Percentiles rank a stretch among this genome's conserved stretches.
These are phyloP conservation scores for Cystobasidium ongulense DNA, from an alignment of 768 basidiomycete genomes.

Conservation along the genomic window DNA sequence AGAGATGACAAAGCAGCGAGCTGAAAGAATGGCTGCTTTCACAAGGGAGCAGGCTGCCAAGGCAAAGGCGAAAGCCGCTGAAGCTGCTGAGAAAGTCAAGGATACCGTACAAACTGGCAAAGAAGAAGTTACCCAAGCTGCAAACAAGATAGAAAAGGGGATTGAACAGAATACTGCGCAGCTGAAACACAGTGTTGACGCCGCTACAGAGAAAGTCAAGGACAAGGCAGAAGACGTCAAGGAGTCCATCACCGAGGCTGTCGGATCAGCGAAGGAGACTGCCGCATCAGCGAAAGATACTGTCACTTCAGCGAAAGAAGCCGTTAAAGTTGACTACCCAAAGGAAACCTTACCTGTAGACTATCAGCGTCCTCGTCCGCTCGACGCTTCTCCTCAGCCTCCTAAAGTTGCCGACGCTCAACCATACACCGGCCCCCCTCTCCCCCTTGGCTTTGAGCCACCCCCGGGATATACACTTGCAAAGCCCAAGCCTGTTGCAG, in stretches of 20 bases:
- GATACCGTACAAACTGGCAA: slow-evolving; percentile 50
- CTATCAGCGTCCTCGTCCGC: slow-evolving; percentile 43
- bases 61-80: slow-evolving; percentile 40
- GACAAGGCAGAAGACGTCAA: slow-evolving; percentile 49
- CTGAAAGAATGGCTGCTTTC: slow-evolving; percentile 34
- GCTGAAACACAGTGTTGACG: slow-evolving; percentile 34
- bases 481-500: slow-evolving; percentile 47
- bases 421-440: slow-evolving; percentile 57
- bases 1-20: slow-evolving; percentile 31
- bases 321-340: slow-evolving; percentile 4
- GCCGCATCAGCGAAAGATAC: slow-evolving; percentile 18
- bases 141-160: slow-evolving; percentile 44
- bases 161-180: slow-evolving; percentile 45
- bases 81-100: slow-evolving; percentile 37
- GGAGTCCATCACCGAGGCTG: slow-evolving; percentile 46
- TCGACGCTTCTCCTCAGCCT: slow-evolving; percentile 44
- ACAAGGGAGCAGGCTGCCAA: slow-evolving; percentile 36
- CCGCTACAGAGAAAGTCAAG: slow-evolving; percentile 24
- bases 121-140: slow-evolving; percentile 52
- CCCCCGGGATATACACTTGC: slow-evolving; percentile 77
- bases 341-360: slow-evolving; percentile 39
- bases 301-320: slow-evolving; percentile 10
- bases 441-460: slow-evolving; percentile 90
- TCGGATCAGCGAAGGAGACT: not conserved
- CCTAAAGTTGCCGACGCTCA: slow-evolving; percentile 42